phyloP scores from a whole-genome alignment of 768 basidiomycete genomes.

The Multifurca ochricompacta region DNA sequence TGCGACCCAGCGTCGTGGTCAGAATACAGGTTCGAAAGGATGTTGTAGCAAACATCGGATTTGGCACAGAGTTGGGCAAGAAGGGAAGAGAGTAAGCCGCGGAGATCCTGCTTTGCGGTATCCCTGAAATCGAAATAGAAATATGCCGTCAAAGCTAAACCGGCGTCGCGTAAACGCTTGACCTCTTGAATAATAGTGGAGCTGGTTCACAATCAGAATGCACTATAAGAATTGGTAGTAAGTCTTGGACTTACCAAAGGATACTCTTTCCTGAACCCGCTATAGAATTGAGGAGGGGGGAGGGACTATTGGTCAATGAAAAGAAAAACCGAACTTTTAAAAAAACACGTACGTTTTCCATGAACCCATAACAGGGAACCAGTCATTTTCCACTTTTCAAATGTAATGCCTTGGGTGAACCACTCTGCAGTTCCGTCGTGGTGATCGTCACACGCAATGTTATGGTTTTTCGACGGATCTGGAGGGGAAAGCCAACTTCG shows the following conservation, averaged over 20 bases:
- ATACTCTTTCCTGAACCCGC: too few species aligned
- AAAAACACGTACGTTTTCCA: not conserved
- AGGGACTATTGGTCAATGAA: not conserved
- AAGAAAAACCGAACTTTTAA: rapidly evolving
- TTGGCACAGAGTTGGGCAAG: too few species aligned
- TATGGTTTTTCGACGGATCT: slow-evolving; percentile 3
- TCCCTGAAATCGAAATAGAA: slow-evolving; percentile 1
- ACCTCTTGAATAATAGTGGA: not conserved
- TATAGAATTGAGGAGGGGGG: not conserved
- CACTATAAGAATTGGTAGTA: rapidly evolving
- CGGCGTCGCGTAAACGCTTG: too few species aligned
- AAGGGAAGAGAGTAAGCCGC: not conserved
- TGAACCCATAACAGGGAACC: not conserved
- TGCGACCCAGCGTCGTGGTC: too few species aligned
- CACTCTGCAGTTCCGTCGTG: not conserved
- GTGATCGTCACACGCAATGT: not conserved
- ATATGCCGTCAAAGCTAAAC: not conserved
- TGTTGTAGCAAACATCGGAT: too few species aligned
- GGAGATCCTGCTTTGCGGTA: not conserved
- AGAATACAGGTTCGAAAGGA: too few species aligned
- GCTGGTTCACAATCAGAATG: not conserved
- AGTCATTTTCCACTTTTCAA: not conserved
- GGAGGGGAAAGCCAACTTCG: slow-evolving; percentile 2
- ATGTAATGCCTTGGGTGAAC: not conserved
- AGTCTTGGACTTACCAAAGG: not conserved